Evolutionary conservation across 805 yeast species (phyloP).

Genomic region (Nakazawaea pomicola): DNA sequence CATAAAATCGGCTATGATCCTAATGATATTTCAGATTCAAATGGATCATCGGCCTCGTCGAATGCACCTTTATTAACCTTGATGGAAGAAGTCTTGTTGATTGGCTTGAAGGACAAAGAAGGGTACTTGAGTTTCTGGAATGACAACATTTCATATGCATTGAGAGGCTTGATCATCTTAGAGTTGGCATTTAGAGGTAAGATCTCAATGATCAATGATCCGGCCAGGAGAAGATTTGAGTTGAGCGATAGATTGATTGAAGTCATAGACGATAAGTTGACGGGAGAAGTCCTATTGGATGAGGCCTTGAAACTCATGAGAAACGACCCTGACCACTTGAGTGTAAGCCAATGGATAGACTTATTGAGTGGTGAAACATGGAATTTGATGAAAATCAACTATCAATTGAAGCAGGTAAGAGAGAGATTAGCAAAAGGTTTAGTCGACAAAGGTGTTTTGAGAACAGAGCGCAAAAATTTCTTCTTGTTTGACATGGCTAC

Average conservation of each 20-base stretch:
- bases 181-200: constrained; percentile 91
- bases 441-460: constrained; percentile 92
- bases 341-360: constrained; percentile 91
- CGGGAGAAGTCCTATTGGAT: constrained; percentile 93
- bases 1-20: constrained; percentile 84
- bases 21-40: constrained; percentile 37
- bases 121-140: constrained; percentile 98
- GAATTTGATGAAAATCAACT: constrained; percentile 90
- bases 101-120: constrained; percentile 93
- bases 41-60: constrained; percentile 27
- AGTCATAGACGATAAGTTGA: constrained; percentile 77
- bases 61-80: constrained; percentile 68
- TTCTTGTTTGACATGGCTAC: constrained; percentile 97
- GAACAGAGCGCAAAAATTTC: constrained; percentile 94
- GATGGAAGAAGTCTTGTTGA: constrained; percentile 92
- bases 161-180: constrained; percentile 88
- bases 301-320: constrained; percentile 91
- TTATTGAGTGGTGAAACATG: constrained; percentile 93
- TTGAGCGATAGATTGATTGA: constrained; percentile 83
- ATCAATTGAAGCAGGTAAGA: constrained; percentile 95
- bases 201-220: constrained; percentile 85
- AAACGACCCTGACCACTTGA: constrained; percentile 68
- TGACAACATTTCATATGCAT: constrained; percentile 92
- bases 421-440: constrained; percentile 95
- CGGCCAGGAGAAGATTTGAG: constrained; percentile 85